Conservation (phyloP, 2,329 filamentous ascomycete species). For the Colletotrichum sp. region DNA sequence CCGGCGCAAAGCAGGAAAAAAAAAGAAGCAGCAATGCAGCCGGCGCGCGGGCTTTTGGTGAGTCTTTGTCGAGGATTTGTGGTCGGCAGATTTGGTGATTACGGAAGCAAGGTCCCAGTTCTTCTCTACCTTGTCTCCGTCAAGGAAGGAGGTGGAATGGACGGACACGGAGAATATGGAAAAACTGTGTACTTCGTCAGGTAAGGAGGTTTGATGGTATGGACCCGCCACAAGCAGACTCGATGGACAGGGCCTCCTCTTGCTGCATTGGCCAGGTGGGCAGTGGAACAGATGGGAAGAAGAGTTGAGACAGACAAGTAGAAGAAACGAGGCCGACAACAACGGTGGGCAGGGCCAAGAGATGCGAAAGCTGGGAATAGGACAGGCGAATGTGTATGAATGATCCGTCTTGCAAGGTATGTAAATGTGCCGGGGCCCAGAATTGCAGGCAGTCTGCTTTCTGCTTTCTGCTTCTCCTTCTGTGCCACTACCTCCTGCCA, state of each 20-base stretch:
- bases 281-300: background rate
- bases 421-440: background rate
- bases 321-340: background rate
- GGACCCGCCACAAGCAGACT: constrained; percentile 6
- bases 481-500: background rate
- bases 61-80: background rate
- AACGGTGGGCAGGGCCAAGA: background rate
- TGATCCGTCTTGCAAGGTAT: background rate
- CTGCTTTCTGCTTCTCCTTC: background rate
- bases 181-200: background rate
- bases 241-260: background rate
- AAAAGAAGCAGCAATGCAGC: background rate
- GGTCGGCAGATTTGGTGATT: constrained; percentile 2
- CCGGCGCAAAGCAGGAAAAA: background rate
- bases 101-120: constrained; percentile 5
- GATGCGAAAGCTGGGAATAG: background rate
- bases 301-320: background rate
- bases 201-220: background rate
- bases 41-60: background rate
- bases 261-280: background rate
- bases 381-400: background rate
- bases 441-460: background rate
- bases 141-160: background rate
- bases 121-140: background rate
- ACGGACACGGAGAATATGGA: background rate